phyloP scores from a whole-genome alignment of 345 rosid species.

The Tarenaya hassleriana region DNA sequence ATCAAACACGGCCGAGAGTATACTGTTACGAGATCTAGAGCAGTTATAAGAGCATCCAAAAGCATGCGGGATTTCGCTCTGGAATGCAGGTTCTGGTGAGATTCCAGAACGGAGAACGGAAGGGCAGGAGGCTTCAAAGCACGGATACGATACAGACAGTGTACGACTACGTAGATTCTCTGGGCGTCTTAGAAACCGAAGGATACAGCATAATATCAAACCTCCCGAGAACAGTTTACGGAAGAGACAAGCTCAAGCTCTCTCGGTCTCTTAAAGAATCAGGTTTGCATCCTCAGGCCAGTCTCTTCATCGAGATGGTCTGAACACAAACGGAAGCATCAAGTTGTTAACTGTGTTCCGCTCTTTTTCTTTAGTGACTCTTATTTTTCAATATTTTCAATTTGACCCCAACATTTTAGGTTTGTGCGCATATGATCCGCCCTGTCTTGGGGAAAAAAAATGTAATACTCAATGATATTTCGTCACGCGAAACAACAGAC shows the following conservation, averaged over 20 bases:
- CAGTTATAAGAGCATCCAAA: background rate
- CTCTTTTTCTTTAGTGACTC: background rate
- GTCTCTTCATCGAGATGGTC: slow-evolving; percentile 92
- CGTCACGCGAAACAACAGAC: no score
- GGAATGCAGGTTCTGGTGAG: slow-evolving; percentile 71
- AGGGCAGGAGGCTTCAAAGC: slow-evolving; percentile 79
- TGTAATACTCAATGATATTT: no score
- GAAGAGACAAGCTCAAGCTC: slow-evolving; percentile 58
- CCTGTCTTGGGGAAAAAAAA: no score
- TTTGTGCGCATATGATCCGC: no score
- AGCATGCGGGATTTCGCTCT: background rate
- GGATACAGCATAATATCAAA: slow-evolving; percentile 77
- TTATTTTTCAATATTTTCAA: no score
- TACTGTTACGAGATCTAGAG: background rate
- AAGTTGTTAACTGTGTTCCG: slow-evolving; percentile 3
- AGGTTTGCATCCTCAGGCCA: slow-evolving; percentile 97
- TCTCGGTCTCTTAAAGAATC: slow-evolving; percentile 63
- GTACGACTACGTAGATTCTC: slow-evolving; percentile 86
- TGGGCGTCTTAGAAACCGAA: slow-evolving; percentile 69
- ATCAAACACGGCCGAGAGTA: no score
- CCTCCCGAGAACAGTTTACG: slow-evolving; percentile 78
- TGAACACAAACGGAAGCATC: slow-evolving; percentile 18
- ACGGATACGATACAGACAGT: slow-evolving; percentile 49
- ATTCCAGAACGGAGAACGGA: slow-evolving; percentile 88
- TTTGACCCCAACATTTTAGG: no score